phyloP scores from a whole-genome alignment of 768 basidiomycete genomes.

The Amanita pallidorosea region DNA sequence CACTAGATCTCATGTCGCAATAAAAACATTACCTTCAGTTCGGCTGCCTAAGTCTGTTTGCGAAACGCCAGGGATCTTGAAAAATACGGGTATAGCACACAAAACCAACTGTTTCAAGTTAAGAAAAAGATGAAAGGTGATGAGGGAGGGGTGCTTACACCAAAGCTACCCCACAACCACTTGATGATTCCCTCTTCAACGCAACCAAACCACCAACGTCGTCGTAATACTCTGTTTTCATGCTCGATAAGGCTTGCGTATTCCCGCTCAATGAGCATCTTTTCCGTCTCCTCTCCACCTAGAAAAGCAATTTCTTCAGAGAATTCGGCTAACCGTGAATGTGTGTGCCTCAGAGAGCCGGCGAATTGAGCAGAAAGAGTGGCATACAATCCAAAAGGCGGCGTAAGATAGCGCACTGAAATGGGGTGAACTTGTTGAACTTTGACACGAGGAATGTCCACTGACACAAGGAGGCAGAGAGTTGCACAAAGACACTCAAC shows the following conservation, averaged over 20 bases:
- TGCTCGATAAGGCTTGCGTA: conserved; percentile 81
- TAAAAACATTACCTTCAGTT: conserved; percentile 60
- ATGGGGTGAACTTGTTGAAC: not conserved
- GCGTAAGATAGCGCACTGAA: conserved; percentile 81
- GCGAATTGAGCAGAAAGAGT: conserved; percentile 82
- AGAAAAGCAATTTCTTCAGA: conserved; percentile 85
- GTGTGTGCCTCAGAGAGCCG: conserved; percentile 83
- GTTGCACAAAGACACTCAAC: conserved; percentile 77
- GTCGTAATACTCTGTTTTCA: conserved; percentile 67
- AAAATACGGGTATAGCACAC: conserved; percentile 91
- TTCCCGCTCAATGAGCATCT: conserved; percentile 81
- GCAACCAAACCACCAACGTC: conserved; percentile 84
- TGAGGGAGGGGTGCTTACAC: conserved; percentile 40
- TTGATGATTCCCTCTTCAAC: conserved; percentile 95
- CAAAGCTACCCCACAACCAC: conserved; percentile 94
- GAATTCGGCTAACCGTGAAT: conserved; percentile 84
- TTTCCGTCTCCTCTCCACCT: conserved; percentile 83
- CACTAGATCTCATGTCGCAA: not conserved
- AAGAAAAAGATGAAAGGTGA: not conserved
- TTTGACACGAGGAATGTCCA: conserved; percentile 7
- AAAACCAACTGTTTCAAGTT: conserved; percentile 48
- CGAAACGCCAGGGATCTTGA: conserved; percentile 65
- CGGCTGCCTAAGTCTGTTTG: conserved; percentile 69
- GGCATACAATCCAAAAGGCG: conserved; percentile 86
- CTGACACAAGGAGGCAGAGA: conserved; percentile 73